A percentile compares a stretch with the other conserved stretches of the same genome.
Conservation (phyloP, 441 rosid genomes). For the Gossypium armourianum region DNA sequence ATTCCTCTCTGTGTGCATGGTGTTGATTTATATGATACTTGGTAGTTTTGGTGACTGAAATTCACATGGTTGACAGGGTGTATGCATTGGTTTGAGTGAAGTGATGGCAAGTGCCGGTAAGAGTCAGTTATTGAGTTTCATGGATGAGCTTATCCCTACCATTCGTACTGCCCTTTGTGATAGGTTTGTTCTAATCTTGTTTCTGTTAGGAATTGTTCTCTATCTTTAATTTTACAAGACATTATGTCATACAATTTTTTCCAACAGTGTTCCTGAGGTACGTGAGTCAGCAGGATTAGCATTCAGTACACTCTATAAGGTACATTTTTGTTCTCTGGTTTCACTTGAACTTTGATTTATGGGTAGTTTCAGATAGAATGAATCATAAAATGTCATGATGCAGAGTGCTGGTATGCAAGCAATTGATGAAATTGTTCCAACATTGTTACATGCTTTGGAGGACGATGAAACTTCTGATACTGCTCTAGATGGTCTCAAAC, state of each 20-base stretch:
- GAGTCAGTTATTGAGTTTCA: slow-evolving; percentile 83
- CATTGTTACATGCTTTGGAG: slow-evolving; percentile 86
- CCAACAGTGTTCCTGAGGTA: slow-evolving; percentile 67
- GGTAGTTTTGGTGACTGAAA: not conserved
- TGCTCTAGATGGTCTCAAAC: slow-evolving; percentile 95
- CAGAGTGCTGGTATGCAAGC: slow-evolving; percentile 99
- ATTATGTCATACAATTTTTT: slow-evolving; percentile 11
- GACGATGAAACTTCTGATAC: slow-evolving; percentile 84
- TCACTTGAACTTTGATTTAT: not conserved
- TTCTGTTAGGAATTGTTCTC: slow-evolving; percentile 14
- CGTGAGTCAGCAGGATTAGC: slow-evolving; percentile 98
- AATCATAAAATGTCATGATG: slow-evolving; percentile 17
- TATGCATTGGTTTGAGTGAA: slow-evolving; percentile 96
- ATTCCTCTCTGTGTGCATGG: not conserved
- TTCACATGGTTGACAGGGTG: slow-evolving; percentile 53
- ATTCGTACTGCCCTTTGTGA: slow-evolving; percentile 96
- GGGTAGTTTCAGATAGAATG: slow-evolving; percentile 1
- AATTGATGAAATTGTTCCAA: slow-evolving; percentile 96
- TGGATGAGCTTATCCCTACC: slow-evolving; percentile 91
- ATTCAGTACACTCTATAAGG: slow-evolving; percentile 97
- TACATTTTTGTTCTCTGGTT: slow-evolving; percentile 24
- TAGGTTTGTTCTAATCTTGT: slow-evolving; percentile 38
- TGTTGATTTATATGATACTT: not conserved
- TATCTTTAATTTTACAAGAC: slow-evolving; percentile 4
- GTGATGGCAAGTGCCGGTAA: slow-evolving; percentile 98